Evolutionary conservation across 140 eudicot genomes (phyloP).

Genomic region (Oenanthe javanica): DNA sequence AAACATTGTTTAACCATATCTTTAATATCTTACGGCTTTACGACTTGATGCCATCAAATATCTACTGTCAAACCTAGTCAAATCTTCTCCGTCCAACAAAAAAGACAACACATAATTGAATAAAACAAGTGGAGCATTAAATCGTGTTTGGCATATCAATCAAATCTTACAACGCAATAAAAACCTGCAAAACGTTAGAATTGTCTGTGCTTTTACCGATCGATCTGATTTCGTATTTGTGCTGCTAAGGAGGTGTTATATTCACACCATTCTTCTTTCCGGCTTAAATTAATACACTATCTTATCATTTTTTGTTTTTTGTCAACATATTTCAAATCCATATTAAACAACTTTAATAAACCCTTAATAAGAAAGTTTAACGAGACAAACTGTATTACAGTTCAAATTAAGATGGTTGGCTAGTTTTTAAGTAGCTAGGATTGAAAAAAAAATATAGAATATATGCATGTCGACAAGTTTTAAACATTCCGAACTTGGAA

Average conservation of each 20-base stretch:
- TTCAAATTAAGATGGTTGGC: background rate
- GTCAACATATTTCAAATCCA: slow-evolving; percentile 5
- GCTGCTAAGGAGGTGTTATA: background rate
- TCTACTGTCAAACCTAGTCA: background rate
- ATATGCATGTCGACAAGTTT: background rate
- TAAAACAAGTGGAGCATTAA: background rate
- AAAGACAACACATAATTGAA: background rate
- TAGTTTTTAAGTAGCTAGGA: background rate
- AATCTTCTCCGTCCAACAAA: background rate
- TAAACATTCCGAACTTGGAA: background rate
- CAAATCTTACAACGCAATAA: background rate
- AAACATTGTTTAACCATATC: no score
- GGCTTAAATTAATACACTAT: background rate
- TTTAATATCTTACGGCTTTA: no score
- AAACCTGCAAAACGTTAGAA: slow-evolving; percentile 11
- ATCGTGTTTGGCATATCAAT: slow-evolving; percentile 1
- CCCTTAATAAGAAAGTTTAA: background rate
- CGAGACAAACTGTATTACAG: background rate
- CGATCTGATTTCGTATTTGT: slow-evolving; percentile 5
- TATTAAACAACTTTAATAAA: background rate
- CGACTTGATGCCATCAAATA: background rate
- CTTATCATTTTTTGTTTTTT: background rate
- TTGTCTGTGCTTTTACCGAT: background rate
- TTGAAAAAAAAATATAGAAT: background rate
- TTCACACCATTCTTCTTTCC: background rate